phyloP scores from a whole-genome alignment of 23 red algal species.

The Agarophyton chilense region DNA sequence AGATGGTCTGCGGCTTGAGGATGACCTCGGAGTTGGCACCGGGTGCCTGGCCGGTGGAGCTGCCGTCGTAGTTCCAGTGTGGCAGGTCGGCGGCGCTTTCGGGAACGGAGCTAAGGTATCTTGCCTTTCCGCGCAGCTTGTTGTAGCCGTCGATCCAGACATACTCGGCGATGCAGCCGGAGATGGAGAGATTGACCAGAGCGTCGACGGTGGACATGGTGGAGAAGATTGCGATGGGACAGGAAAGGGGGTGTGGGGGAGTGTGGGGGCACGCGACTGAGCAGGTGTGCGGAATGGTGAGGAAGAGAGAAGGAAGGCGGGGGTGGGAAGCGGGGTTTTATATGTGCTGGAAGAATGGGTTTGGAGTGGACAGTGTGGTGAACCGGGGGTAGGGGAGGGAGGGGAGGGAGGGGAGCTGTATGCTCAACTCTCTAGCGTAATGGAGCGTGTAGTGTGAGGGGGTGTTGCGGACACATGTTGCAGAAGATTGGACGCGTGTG shows the following conservation, averaged over 20 bases:
- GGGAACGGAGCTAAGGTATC: slow-evolving; percentile 50
- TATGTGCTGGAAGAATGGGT: not conserved
- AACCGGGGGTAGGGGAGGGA: too few species aligned
- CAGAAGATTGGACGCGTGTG: not conserved
- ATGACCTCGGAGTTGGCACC: slow-evolving; percentile 95
- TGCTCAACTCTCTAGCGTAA: too few species aligned
- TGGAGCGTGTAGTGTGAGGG: too few species aligned
- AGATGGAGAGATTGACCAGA: slow-evolving; percentile 47
- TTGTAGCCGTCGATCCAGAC: slow-evolving; percentile 95
- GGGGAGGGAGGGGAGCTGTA: too few species aligned
- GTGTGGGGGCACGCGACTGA: not conserved
- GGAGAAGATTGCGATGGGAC: not conserved
- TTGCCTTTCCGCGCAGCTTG: slow-evolving; percentile 80
- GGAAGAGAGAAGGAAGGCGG: not conserved
- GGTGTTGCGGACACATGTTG: too few species aligned
- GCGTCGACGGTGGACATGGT: slow-evolving; percentile 55
- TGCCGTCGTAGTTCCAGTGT: slow-evolving; percentile 99
- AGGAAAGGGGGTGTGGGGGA: not conserved
- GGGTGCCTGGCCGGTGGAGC: slow-evolving; percentile 90
- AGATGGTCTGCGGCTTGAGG: slow-evolving; percentile 93
- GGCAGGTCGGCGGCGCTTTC: slow-evolving; percentile 65
- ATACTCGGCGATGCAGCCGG: slow-evolving; percentile 87
- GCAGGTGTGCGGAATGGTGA: not conserved
- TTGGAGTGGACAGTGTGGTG: not conserved
- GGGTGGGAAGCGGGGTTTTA: not conserved